A percentile compares a stretch with the other conserved stretches of the same genome.
Evolutionary conservation across 2,329 filamentous ascomycete genomes (phyloP).

Genomic region (Talaromyces piceae): DNA sequence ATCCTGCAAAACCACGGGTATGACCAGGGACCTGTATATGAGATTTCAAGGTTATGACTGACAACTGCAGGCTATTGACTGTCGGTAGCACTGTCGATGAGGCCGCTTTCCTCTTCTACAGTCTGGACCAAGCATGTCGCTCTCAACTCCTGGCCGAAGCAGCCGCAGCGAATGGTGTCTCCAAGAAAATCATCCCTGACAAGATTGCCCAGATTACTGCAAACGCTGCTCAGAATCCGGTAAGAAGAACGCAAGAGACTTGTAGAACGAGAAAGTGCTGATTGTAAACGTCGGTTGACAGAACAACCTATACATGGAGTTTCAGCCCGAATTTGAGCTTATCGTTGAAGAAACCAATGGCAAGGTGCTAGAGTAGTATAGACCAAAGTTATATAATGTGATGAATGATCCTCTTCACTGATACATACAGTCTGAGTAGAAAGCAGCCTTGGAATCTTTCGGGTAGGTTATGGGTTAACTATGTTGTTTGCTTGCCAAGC

Average conservation of each 20-base stretch:
- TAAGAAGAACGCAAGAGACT: conserved; percentile 12
- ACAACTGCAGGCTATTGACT: conserved; percentile 30
- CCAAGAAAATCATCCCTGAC: conserved; percentile 27
- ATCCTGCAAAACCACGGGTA: conserved; percentile 38
- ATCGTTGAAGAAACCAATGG: conserved; percentile 32
- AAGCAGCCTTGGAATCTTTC: background rate
- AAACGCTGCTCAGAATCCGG: conserved; percentile 28
- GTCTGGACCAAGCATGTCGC: conserved; percentile 36
- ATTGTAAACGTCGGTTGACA: conserved; percentile 8
- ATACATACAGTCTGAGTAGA: background rate
- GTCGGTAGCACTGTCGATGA: conserved; percentile 36
- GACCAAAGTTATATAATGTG: background rate
- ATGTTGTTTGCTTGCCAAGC: too few species aligned
- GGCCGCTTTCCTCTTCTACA: conserved; percentile 32
- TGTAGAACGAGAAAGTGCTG: background rate
- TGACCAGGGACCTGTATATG: background rate
- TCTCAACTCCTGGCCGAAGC: conserved; percentile 36
- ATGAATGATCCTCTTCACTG: background rate
- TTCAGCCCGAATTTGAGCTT: conserved; percentile 33
- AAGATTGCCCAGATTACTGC: conserved; percentile 30
- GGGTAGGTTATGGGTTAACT: too few species aligned
- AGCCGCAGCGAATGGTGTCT: conserved; percentile 31
- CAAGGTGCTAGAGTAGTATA: conserved; percentile 18
- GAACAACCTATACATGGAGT: conserved; percentile 35
- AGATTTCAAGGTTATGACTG: background rate